Evolutionary conservation across 345 rosid species (phyloP), one percentile per base, ranked within the genome.

Genomic region (Raphanus sativus): DNA sequence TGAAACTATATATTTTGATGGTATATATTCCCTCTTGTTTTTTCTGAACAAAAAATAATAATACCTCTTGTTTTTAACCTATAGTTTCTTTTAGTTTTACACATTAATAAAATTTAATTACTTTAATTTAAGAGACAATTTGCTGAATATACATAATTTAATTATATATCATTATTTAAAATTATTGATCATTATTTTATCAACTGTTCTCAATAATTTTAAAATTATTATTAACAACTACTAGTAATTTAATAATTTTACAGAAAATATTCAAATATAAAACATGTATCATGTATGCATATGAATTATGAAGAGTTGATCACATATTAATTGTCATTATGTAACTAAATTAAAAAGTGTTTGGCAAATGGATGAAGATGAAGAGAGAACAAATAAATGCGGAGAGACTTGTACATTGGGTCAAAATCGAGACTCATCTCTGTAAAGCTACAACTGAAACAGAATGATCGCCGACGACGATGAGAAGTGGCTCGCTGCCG

Each of bases 401-500:
- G 40, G 30, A 42, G 48, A 13, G 12, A 66, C 38, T 32, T 45
- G 13, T 2, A 4, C 1, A 29, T 1, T 71, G 12, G 63, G 77
- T 78, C 77, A 78, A 67, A 73, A 73, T 62, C 16, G 50, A 61
- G 70, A 73, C 29, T 67, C 61, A 26, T 55, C 63, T 25, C 38
- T 52, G 24, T 11, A 45, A 32, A 56, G 29, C 38, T 15, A 34
- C 26, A 3, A 77, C 72, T 67, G 48, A 66, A 28, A 67, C 69
- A 83, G 42, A 70, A 91, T 91, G 99, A 88, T 95, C 85, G 83
- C 90, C 16, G 91, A 88, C 78, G 98, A 91, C 78, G 98, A 92
- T 78, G 99, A 95, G 79, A 92, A 92, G 75, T 95, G 96, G 99
- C 94, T 95, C 67, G 85, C 97, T 30, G 93, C 97, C 15, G 98